phyloP scores from a whole-genome alignment of 345 rosid species.

The Geranium rotundifolium region DNA sequence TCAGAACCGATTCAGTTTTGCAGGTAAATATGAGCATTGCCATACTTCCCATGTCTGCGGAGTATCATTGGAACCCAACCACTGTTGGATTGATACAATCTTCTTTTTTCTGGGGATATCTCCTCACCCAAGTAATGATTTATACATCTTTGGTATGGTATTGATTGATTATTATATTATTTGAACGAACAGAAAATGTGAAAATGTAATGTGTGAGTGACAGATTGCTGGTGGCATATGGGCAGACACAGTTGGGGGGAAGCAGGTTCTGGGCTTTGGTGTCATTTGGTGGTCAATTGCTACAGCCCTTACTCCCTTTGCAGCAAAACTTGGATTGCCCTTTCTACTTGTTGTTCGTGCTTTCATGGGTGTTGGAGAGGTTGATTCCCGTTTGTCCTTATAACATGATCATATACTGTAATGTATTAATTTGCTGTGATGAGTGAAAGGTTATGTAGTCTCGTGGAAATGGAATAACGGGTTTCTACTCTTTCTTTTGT shows the following conservation, averaged over 20 bases:
- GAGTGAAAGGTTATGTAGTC: background rate
- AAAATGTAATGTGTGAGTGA: conserved; percentile 4
- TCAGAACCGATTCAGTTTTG: conserved; percentile 21
- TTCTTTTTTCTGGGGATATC: conserved; percentile 97
- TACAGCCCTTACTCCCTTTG: conserved; percentile 72
- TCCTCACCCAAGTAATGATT: conserved; percentile 64
- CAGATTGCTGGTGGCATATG: conserved; percentile 94
- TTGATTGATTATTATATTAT: background rate
- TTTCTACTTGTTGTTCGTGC: conserved; percentile 75
- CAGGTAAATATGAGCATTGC: conserved; percentile 98
- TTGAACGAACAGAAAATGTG: too few species aligned
- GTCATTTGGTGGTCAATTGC: conserved; percentile 95
- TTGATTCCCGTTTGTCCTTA: conserved; percentile 12
- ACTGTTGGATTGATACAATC: conserved; percentile 90
- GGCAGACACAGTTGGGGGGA: conserved; percentile 94
- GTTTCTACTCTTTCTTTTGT: background rate
- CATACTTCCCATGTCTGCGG: conserved; percentile 98
- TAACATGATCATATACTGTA: background rate
- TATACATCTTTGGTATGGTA: background rate
- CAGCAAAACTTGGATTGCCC: conserved; percentile 83
- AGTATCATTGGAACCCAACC: conserved; percentile 70
- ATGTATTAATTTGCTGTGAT: background rate
- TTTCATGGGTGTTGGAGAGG: conserved; percentile 97
- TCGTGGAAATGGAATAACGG: too few species aligned
- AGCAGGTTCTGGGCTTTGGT: conserved; percentile 74